Evolutionary conservation across 2,329 filamentous ascomycete genomes (phyloP), one percentile per base, ranked within the genome.

Genomic region (Scleromitrula shiraiana): DNA sequence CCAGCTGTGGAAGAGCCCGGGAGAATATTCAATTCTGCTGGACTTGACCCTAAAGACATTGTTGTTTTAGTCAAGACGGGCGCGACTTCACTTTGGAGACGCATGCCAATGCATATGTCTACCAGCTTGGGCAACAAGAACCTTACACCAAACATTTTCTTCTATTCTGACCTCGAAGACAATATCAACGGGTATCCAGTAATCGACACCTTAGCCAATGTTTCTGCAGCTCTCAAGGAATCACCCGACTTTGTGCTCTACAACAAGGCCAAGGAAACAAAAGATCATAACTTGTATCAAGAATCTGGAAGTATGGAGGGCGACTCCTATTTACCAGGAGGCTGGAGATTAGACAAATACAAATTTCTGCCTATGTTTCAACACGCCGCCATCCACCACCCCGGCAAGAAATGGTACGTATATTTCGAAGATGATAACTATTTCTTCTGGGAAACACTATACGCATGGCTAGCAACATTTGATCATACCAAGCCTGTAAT

Each of bases 311-410:
- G 20, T 20, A 50, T 53, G 42, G 52, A 53, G 17, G 51, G 51
- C 10, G 52, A 53, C n/a, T 41, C 30, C 12, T 49, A 52, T 23
- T 19, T 54, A 14, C 50, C 52, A 2, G 44, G 51, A 12, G 69
- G 68, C 1, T 80, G 76, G 77, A 68, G 65, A 15, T 61, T 81
- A 32, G 77, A 81, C 65, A 80, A 78, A 64, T 81, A 78, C 66
- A 81, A 81, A 63, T 79, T 78, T 59, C 66, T 78, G 38, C 76
- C 78, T 59, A 78, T 80, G 59, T 71, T 76, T 10, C 71, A 77
- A 61, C 75, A 77, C 63, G 62, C 73, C 0, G 79, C 71, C 55
- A 57, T 63, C 20, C 62, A 73, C 62, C 68, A 71, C 7, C 76
- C 76, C 8, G 58, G 68, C 49, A 71, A 71, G 49, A 73, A 78